Evolutionary conservation across 208 protist species (phyloP).

Genomic region (Leishmania turanica): DNA sequence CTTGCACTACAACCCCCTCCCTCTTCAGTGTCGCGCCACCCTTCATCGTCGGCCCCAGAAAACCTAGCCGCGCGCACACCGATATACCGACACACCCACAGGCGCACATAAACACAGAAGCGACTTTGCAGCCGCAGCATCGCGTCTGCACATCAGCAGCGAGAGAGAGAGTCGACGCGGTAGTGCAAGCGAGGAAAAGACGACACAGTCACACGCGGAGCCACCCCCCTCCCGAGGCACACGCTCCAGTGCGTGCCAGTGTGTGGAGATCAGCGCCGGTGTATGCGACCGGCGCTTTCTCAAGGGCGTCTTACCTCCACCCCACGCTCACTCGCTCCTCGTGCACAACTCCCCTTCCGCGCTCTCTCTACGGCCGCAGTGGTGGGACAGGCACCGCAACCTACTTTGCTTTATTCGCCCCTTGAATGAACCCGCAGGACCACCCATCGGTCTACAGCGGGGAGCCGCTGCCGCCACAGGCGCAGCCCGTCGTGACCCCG

Average conservation of each 20-base stretch:
- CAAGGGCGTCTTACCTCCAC: not conserved
- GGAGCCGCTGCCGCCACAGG: slow-evolving; percentile 1
- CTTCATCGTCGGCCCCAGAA: not conserved
- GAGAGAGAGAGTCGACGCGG: not conserved
- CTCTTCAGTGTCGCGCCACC: not conserved
- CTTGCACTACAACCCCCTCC: not conserved
- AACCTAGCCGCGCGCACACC: not conserved
- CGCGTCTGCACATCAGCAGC: not conserved
- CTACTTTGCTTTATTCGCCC: not conserved
- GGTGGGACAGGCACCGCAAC: not conserved
- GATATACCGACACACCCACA: not conserved
- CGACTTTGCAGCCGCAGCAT: not conserved
- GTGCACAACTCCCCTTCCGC: not conserved
- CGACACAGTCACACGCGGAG: not conserved
- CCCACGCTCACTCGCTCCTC: not conserved
- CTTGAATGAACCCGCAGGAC: not conserved
- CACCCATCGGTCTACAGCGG: not conserved
- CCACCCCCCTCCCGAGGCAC: too few species aligned
- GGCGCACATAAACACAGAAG: not conserved
- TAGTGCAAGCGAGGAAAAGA: not conserved
- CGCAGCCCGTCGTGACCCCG: not conserved
- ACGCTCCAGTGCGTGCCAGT: not conserved
- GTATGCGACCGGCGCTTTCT: not conserved
- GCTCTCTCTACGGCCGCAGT: not conserved
- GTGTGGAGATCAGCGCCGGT: not conserved